Evolutionary conservation across 345 rosid species (phyloP).

Genomic region (Citrus medica): DNA sequence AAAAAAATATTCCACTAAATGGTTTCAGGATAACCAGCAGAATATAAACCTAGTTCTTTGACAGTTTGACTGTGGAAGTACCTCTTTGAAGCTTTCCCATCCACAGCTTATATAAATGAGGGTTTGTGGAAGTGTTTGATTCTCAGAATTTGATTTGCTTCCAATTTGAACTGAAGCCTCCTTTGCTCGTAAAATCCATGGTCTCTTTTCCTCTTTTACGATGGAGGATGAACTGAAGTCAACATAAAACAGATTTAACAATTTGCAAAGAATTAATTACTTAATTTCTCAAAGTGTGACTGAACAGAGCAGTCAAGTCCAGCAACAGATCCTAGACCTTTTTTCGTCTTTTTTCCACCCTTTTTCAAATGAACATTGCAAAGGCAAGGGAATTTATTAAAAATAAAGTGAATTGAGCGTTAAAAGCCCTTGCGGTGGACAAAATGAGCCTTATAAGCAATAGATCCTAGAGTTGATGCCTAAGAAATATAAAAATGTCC

Average conservation of each 20-base stretch:
- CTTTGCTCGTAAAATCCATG: slow-evolving; percentile 87
- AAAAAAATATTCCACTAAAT: not conserved
- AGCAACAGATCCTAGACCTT: not conserved
- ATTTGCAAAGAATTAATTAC: not conserved
- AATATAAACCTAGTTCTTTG: slow-evolving; percentile 3
- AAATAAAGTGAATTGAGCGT: no score
- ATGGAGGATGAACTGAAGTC: slow-evolving; percentile 40
- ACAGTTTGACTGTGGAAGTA: slow-evolving; percentile 20
- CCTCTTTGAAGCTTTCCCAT: slow-evolving; percentile 98
- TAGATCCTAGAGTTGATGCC: not conserved
- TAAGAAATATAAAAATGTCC: slow-evolving; percentile 7
- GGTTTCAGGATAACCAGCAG: slow-evolving; percentile 5
- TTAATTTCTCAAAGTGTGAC: not conserved
- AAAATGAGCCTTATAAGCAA: not conserved
- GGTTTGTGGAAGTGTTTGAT: slow-evolving; percentile 59
- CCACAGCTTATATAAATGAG: slow-evolving; percentile 96
- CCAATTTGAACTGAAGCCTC: slow-evolving; percentile 71
- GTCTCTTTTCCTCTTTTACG: slow-evolving; percentile 84
- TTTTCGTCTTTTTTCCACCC: rapidly evolving
- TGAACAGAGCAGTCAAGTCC: not conserved
- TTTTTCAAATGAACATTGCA: no score
- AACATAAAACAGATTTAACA: slow-evolving; percentile 4
- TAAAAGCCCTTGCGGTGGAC: no score
- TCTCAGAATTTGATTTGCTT: slow-evolving; percentile 37
- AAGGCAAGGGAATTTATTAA: no score